Evolutionary conservation across 2,329 filamentous ascomycete species (phyloP).

Genomic region (Stachybotrys elegans): DNA sequence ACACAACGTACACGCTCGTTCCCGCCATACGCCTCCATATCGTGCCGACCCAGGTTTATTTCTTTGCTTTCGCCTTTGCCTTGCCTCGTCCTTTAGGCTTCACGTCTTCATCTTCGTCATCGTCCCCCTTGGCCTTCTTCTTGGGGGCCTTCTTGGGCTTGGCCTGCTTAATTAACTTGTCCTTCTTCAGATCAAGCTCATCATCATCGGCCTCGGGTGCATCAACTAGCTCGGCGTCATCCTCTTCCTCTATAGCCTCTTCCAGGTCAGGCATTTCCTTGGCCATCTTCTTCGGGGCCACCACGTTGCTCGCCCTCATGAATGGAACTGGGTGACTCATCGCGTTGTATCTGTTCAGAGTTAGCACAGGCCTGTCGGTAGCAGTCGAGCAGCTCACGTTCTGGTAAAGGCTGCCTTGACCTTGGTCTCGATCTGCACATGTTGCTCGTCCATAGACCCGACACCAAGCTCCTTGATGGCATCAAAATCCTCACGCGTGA

Average conservation of each 20-base stretch:
- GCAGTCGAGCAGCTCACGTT: conserved; percentile 52
- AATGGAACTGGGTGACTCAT: conserved; percentile 88
- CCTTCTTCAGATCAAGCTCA: conserved; percentile 80
- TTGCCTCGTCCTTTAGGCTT: conserved; percentile 45
- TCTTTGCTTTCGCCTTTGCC: conserved; percentile 28
- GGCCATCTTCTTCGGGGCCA: conserved; percentile 64
- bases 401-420: conserved; percentile 88
- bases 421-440: conserved; percentile 73
- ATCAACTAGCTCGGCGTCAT: conserved; percentile 61
- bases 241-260: conserved; percentile 91
- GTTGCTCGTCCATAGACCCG: conserved; percentile 72
- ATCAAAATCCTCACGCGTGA: conserved; percentile 94
- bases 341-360: conserved; percentile 65
- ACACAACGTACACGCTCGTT: no score
- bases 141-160: conserved; percentile 60
- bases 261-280: conserved; percentile 88
- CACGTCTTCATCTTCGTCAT: conserved; percentile 45
- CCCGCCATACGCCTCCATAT: no score
- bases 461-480: conserved; percentile 87
- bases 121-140: conserved; percentile 40
- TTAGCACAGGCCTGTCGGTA: conserved; percentile 8
- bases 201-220: conserved; percentile 61
- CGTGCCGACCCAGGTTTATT: conserved; percentile 44
- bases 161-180: conserved; percentile 92
- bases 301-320: conserved; percentile 82